Conservation (phyloP, 2,329 filamentous ascomycete genomes). For the Lachnellula subtilissima region DNA sequence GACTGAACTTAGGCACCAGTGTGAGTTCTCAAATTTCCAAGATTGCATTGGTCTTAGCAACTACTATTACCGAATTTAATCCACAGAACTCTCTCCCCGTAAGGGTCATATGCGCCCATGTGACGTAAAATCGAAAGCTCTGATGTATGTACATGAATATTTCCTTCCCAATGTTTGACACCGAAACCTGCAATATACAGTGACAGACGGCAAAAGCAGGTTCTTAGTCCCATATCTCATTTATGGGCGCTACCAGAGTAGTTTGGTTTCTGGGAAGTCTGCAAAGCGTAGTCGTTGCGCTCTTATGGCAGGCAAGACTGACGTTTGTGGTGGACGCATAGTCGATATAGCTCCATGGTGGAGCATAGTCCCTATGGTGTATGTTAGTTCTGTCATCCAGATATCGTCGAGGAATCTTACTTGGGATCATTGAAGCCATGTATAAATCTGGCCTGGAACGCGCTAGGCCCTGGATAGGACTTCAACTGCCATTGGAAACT, state of each 20-base stretch:
- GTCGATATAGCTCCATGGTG: constrained; percentile 18
- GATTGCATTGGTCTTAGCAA: background rate
- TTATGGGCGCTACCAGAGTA: background rate
- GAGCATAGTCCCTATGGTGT: constrained; percentile 15
- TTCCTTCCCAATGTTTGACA: background rate
- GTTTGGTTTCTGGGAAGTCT: background rate
- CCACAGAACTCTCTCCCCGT: too few relatives aligned
- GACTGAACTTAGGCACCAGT: background rate
- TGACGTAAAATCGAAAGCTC: background rate
- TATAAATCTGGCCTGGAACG: constrained; percentile 20
- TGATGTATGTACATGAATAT: background rate
- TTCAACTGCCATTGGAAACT: constrained; percentile 23
- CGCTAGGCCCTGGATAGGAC: constrained; percentile 7
- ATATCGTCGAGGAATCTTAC: constrained; percentile 12
- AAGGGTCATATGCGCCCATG: too few relatives aligned
- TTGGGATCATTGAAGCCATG: constrained; percentile 21
- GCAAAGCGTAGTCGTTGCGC: background rate
- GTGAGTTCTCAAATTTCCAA: background rate
- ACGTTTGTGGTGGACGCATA: constrained; percentile 12
- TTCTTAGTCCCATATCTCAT: background rate
- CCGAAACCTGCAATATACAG: background rate
- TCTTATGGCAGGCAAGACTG: constrained; percentile 1
- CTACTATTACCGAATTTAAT: background rate
- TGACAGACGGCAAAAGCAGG: background rate
- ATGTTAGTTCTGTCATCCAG: constrained; percentile 1